Evolutionary conservation across 148 eudicot species (phyloP).

Genomic region (Drosera capensis): DNA sequence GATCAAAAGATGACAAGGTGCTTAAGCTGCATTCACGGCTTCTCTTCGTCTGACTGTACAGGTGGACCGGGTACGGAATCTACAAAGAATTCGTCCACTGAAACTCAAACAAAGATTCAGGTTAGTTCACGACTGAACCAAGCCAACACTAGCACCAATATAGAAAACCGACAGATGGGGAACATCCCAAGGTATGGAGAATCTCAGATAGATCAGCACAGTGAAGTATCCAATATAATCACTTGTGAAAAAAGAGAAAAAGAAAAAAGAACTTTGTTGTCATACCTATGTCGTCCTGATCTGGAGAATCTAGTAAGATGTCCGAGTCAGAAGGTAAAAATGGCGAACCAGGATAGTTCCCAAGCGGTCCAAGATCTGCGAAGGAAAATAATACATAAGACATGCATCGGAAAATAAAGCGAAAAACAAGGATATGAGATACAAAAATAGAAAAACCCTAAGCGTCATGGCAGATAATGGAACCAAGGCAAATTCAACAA

Average conservation of each 20-base stretch:
- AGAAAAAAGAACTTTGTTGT: not conserved
- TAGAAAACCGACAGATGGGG: not conserved
- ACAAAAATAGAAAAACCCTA: no score
- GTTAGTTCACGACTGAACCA: slow-evolving; percentile 4
- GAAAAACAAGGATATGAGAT: no score
- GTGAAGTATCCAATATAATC: no score
- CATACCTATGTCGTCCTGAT: slow-evolving; percentile 76
- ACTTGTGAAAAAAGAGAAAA: no score
- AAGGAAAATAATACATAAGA: not conserved
- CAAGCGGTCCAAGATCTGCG: slow-evolving; percentile 93
- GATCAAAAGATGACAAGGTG: not conserved
- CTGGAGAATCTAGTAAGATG: slow-evolving; percentile 75
- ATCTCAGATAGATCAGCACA: no score
- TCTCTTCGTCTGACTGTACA: slow-evolving; percentile 61
- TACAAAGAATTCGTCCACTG: slow-evolving; percentile 95
- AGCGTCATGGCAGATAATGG: no score
- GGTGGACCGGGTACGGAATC: slow-evolving; percentile 70
- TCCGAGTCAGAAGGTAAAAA: slow-evolving; percentile 91
- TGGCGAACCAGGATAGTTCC: slow-evolving; percentile 95
- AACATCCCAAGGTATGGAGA: no score
- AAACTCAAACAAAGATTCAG: slow-evolving; percentile 8
- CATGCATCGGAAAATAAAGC: no score
- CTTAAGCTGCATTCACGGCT: slow-evolving; percentile 14
- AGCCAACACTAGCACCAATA: no score
- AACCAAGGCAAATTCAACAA: no score